phyloP scores from a whole-genome alignment of 768 basidiomycete genomes.

The Tulasnella sp. region DNA sequence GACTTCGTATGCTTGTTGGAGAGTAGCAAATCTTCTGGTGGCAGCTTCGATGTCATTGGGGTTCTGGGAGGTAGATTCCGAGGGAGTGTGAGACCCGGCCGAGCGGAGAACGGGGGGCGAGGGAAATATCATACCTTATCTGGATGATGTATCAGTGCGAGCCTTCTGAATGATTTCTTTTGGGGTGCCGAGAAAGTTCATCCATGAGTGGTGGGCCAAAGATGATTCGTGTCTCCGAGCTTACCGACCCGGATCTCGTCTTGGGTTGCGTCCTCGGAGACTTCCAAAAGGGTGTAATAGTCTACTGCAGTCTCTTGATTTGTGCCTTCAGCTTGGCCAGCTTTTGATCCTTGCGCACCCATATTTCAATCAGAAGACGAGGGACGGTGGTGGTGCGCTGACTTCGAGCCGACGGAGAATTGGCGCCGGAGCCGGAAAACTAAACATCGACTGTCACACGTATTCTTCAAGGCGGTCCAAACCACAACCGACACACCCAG shows the following conservation, averaged over 20 bases:
- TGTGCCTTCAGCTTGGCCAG: slow-evolving; percentile 37
- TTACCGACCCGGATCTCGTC: slow-evolving; percentile 84
- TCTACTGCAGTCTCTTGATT: slow-evolving; percentile 45
- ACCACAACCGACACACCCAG: slow-evolving; percentile 20
- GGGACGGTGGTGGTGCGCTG: not conserved
- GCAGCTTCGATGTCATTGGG: slow-evolving; percentile 75
- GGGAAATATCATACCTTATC: slow-evolving; percentile 46
- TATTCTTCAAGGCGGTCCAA: slow-evolving; percentile 7
- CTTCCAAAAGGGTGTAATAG: slow-evolving; percentile 78
- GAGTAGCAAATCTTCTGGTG: slow-evolving; percentile 75
- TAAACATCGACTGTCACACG: slow-evolving; percentile 9
- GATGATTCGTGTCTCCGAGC: slow-evolving; percentile 7
- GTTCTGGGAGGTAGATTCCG: slow-evolving; percentile 53
- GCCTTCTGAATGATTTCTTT: slow-evolving; percentile 76
- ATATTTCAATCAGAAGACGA: slow-evolving; percentile 39
- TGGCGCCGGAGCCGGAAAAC: not conserved
- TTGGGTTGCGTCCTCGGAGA: slow-evolving; percentile 74
- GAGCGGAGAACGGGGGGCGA: not conserved
- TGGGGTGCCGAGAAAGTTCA: slow-evolving; percentile 13
- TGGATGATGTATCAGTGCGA: slow-evolving; percentile 82
- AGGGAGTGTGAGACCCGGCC: slow-evolving; percentile 31
- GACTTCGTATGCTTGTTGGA: slow-evolving; percentile 97
- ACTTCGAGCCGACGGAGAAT: not conserved
- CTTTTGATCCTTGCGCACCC: slow-evolving; percentile 67
- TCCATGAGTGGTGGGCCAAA: slow-evolving; percentile 1